Evolutionary conservation across 768 basidiomycete species (phyloP).

Genomic region (Sarcodon sp.): DNA sequence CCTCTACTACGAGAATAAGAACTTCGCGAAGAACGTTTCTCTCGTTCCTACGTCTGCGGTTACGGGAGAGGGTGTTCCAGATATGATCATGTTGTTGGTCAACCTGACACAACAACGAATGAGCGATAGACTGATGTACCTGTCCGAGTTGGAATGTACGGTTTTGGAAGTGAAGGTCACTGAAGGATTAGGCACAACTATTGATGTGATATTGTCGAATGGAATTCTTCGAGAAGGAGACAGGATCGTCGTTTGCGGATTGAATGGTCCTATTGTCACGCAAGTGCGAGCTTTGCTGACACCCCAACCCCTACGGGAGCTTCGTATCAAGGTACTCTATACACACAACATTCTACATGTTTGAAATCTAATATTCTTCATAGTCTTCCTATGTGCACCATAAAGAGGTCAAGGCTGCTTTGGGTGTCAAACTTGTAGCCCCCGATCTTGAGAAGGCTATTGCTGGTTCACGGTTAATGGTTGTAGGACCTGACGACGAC

Average conservation of each 20-base stretch:
- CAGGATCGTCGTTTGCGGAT: constrained; percentile 88
- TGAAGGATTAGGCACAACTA: constrained; percentile 95
- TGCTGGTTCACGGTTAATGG: constrained; percentile 88
- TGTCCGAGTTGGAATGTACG: constrained; percentile 94
- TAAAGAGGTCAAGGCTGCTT: constrained; percentile 92
- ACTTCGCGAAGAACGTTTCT: constrained; percentile 85
- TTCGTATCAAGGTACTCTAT: constrained; percentile 76
- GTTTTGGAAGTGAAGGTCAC: constrained; percentile 98
- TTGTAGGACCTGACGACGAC: constrained; percentile 91
- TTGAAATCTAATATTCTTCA: constrained; percentile 1
- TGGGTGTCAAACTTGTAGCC: constrained; percentile 91
- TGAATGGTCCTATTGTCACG: constrained; percentile 95
- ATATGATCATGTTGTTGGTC: constrained; percentile 98
- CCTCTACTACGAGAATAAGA: constrained; percentile 97
- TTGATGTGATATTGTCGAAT: constrained; percentile 93
- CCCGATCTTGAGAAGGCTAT: constrained; percentile 97
- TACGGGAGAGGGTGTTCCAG: constrained; percentile 96
- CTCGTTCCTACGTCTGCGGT: constrained; percentile 96
- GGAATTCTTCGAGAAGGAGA: constrained; percentile 88
- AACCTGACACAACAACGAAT: constrained; percentile 96
- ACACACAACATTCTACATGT: background rate
- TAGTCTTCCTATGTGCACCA: constrained; percentile 95
- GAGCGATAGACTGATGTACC: constrained; percentile 96
- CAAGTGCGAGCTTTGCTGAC: constrained; percentile 90
- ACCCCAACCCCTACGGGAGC: constrained; percentile 89